Percentiles rank a stretch among this genome's conserved stretches.
Conservation (phyloP, 2,329 filamentous ascomycete species). For the Calonectria leucothoes region DNA sequence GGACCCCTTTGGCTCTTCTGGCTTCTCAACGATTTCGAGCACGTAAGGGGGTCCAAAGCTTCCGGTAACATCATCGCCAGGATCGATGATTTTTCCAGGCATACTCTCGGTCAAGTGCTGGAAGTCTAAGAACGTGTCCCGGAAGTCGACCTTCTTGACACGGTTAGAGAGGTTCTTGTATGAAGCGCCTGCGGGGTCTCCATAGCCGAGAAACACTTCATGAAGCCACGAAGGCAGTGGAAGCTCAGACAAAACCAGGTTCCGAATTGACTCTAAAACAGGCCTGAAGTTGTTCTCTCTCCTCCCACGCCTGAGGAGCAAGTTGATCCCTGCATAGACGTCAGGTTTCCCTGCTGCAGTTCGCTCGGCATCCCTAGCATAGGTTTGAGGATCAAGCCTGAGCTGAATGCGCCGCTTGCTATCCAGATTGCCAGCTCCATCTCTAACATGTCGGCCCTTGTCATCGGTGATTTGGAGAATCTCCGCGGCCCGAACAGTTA, state of each 20-base stretch:
- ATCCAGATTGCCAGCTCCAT: constrained; percentile 70
- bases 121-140: constrained; percentile 97
- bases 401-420: constrained; percentile 80
- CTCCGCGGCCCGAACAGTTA: constrained; percentile 82
- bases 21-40: constrained; percentile 73
- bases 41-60: constrained; percentile 92
- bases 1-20: constrained; percentile 59
- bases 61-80: constrained; percentile 75
- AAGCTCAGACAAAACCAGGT: constrained; percentile 84
- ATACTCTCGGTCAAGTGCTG: constrained; percentile 91
- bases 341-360: constrained; percentile 76
- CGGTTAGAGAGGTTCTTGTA: constrained; percentile 86
- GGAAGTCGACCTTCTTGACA: constrained; percentile 84
- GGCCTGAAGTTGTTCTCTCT: constrained; percentile 98
- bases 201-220: constrained; percentile 97
- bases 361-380: constrained; percentile 79
- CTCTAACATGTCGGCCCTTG: constrained; percentile 78
- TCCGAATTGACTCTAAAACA: constrained; percentile 90
- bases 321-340: constrained; percentile 86
- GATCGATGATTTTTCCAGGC: constrained; percentile 87
- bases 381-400: constrained; percentile 82
- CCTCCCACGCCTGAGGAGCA: constrained; percentile 84
- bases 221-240: constrained; percentile 92
- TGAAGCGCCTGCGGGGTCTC: constrained; percentile 87
- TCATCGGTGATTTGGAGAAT: constrained; percentile 89